These are phyloP conservation scores for Diplocarpon mali DNA, from an alignment of 2,329 filamentous ascomycete species.

Conservation along the genomic window DNA sequence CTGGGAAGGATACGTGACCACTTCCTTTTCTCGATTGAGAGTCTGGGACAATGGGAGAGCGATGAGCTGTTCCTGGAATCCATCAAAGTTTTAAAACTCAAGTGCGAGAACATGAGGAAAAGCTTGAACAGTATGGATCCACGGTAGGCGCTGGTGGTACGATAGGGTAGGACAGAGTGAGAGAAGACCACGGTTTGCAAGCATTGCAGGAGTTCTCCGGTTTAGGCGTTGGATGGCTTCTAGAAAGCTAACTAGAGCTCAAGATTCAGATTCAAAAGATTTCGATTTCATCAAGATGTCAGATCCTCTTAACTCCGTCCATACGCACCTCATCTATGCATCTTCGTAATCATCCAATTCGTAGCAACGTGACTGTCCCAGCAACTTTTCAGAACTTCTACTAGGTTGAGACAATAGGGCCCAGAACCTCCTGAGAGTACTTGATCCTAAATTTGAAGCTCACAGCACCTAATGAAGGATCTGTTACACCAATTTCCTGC, in stretches of 20 bases:
- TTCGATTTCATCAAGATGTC: slow-evolving; percentile 10
- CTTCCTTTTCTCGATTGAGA: slow-evolving; percentile 95
- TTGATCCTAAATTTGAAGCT: slow-evolving; percentile 26
- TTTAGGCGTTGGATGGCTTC: slow-evolving; percentile 20
- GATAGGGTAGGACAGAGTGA: slow-evolving; percentile 1
- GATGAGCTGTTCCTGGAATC: slow-evolving; percentile 89
- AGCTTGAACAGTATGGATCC: slow-evolving; percentile 54
- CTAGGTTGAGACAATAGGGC: too few relatives aligned
- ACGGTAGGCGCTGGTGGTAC: slow-evolving; percentile 21
- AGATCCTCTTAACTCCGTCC: slow-evolving; percentile 4
- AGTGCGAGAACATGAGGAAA: slow-evolving; percentile 64
- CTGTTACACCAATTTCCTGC: slow-evolving; percentile 84
- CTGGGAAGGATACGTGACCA: slow-evolving; percentile 84
- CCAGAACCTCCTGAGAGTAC: slow-evolving; percentile 15
- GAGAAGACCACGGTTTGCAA: slow-evolving; percentile 3
- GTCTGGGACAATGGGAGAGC: slow-evolving; percentile 87
- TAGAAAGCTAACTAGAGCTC: slow-evolving; percentile 14
- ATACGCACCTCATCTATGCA: not conserved
- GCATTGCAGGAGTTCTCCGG: slow-evolving; percentile 25
- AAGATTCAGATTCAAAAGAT: slow-evolving; percentile 8
- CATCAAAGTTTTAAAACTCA: slow-evolving; percentile 72
- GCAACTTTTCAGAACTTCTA: not conserved
- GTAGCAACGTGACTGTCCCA: not conserved
- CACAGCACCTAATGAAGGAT: slow-evolving; percentile 63
- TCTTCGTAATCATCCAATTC: not conserved